A percentile compares a stretch with the other conserved stretches of the same genome.
phyloP scores from a whole-genome alignment of 2,329 filamentous ascomycete genomes.

The Pseudocercospora fuligena region DNA sequence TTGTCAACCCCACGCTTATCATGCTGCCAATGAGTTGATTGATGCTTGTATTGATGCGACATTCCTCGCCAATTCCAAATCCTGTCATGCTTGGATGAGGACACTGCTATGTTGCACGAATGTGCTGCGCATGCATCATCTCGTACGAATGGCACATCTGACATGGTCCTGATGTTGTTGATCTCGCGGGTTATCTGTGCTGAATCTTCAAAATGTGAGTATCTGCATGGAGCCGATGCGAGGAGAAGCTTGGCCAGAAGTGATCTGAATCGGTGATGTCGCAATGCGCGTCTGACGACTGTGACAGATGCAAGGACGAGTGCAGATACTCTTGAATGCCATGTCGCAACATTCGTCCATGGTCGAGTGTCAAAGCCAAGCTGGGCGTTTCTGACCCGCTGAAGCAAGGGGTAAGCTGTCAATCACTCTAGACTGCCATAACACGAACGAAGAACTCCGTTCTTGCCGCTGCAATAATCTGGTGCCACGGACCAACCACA shows the following conservation, averaged over 20 bases:
- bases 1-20: slow-evolving; percentile 11
- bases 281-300: neutral
- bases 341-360: neutral
- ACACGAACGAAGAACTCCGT: neutral
- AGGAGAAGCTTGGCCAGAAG: slow-evolving; percentile 1
- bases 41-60: neutral
- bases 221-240: slow-evolving; percentile 7
- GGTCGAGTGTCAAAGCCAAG: neutral
- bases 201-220: neutral
- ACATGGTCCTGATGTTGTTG: neutral
- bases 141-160: neutral
- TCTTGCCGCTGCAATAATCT: neutral
- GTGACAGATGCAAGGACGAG: neutral
- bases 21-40: neutral
- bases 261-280: slow-evolving; percentile 1
- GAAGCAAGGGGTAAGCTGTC: neutral
- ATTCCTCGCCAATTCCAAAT: slow-evolving; percentile 4
- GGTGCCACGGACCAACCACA: slow-evolving; percentile 1
- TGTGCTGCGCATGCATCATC: slow-evolving; percentile 1
- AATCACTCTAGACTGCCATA: neutral
- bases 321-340: neutral
- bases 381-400: neutral
- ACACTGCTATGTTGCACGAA: neutral
- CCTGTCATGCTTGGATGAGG: neutral
- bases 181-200: neutral